Base-by-base conservation (phyloP, 805 yeast species). In the Starmera dryadoides region DNA sequence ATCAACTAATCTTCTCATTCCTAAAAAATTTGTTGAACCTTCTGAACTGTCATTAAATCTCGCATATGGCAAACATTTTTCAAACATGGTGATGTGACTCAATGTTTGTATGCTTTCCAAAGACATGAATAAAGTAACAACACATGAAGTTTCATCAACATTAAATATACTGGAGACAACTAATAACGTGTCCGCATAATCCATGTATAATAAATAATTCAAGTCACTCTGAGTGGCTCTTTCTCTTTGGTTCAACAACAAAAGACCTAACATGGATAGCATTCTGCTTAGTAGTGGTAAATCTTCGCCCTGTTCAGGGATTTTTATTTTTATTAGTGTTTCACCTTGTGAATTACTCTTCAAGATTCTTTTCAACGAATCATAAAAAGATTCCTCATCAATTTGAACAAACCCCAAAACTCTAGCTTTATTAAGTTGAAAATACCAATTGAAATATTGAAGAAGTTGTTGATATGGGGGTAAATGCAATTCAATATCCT, bases 391-490 rank as follows among this genome's bases (percentile, higher is more conserved):
- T 9, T 9, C 14, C 19, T 35, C 37, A 20, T 35, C 21, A n/a
- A 35, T n/a, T 11, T 29, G 19, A 16, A 29, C n/a, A 18, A 29
- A 29, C 19, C 26, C 32, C 14, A 35, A 6, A 8, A 28, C 14
- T 3, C 15, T 28, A n/a, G 37, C 29, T 18, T 28, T 18, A 18
- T 35, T 14, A n/a, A 23, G 31, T 18, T 19, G 7, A 35, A 35
- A 35, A n/a, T 23, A 35, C 9, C 32, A 11, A 11, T 35, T n/a
- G 10, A 35, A 7, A 4, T 23, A 28, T 9, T 18, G 26, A 25
- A 35, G 18, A n/a, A 35, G 20, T n/a, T 19, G 14, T 14, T 35
- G 25, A 15, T 19, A 35, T 9, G 32, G 37, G 8, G 37, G 37
- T 28, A 35, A n/a, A 17, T 18, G 22, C 18, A 18, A n/a, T 11